phyloP scores from a whole-genome alignment of 139 green algal genomes.

The Volvox reticuliferus region DNA sequence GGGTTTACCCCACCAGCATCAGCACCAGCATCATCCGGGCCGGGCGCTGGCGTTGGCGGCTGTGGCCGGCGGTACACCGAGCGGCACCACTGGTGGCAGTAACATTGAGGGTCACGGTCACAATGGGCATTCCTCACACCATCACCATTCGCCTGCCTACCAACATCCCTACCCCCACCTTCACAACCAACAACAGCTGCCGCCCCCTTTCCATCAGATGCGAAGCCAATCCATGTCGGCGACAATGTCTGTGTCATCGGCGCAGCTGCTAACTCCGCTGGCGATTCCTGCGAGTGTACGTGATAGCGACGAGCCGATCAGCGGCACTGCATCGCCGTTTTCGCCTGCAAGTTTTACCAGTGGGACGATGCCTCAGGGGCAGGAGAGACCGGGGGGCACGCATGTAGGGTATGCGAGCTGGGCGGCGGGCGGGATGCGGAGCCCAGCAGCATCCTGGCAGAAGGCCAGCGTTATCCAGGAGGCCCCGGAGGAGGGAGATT shows the following conservation, averaged over 20 bases:
- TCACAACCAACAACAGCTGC: background rate
- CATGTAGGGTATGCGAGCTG: no score
- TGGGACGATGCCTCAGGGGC: background rate
- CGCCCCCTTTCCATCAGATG: background rate
- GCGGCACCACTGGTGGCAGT: background rate
- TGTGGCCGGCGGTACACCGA: background rate
- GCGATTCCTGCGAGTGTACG: background rate
- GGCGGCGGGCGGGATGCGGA: background rate
- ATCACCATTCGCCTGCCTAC: background rate
- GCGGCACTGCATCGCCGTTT: background rate
- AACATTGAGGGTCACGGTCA: background rate
- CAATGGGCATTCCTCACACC: background rate
- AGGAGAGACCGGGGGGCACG: no score
- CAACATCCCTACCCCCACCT: background rate
- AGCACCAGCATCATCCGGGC: background rate
- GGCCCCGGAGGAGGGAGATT: conserved; percentile 37
- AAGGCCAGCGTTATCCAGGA: conserved; percentile 43
- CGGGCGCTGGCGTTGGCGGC: background rate
- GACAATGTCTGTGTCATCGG: background rate
- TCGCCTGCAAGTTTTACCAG: background rate
- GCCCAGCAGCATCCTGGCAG: background rate
- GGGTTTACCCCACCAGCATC: background rate
- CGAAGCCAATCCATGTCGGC: background rate
- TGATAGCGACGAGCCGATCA: background rate
- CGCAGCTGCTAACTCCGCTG: background rate